phyloP scores from a whole-genome alignment of 2,329 filamentous ascomycete genomes.

The Claviceps maximensis region DNA sequence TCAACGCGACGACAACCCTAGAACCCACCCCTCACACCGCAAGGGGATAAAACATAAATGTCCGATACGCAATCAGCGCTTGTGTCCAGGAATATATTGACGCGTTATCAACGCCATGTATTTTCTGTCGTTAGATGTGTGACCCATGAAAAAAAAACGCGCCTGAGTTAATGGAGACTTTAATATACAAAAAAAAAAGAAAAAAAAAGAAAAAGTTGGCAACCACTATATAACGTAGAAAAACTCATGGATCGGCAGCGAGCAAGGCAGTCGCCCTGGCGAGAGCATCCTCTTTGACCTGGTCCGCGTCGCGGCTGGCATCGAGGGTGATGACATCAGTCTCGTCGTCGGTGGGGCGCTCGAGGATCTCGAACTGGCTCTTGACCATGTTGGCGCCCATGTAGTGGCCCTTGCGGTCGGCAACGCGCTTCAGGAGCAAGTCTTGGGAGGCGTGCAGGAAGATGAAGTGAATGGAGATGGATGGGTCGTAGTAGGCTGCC shows the following conservation, averaged over 20 bases:
- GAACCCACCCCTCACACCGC: no score
- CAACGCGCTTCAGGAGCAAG: slow-evolving; percentile 63
- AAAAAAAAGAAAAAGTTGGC: no score
- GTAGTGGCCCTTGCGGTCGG: slow-evolving; percentile 67
- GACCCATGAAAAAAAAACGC: not conserved
- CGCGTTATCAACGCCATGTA: not conserved
- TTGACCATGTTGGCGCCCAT: slow-evolving; percentile 95
- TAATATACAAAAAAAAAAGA: not conserved
- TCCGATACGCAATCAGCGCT: not conserved
- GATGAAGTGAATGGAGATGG: slow-evolving; percentile 78
- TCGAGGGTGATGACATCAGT: slow-evolving; percentile 60
- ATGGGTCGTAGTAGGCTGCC: slow-evolving; percentile 60
- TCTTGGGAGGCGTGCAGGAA: slow-evolving; percentile 72
- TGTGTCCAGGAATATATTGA: not conserved
- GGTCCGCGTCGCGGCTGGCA: slow-evolving; percentile 43
- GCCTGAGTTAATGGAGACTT: no score
- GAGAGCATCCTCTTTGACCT: slow-evolving; percentile 49
- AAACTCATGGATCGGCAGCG: slow-evolving; percentile 12
- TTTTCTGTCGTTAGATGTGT: not conserved
- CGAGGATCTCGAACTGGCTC: slow-evolving; percentile 80
- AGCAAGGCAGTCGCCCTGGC: slow-evolving; percentile 42
- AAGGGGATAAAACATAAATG: no score
- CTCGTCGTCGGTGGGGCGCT: slow-evolving; percentile 61
- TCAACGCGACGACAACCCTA: no score
- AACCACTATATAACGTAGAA: no score